Evolutionary conservation across 2,329 filamentous ascomycete genomes (phyloP).

Genomic region (Aspergillus caelatus): DNA sequence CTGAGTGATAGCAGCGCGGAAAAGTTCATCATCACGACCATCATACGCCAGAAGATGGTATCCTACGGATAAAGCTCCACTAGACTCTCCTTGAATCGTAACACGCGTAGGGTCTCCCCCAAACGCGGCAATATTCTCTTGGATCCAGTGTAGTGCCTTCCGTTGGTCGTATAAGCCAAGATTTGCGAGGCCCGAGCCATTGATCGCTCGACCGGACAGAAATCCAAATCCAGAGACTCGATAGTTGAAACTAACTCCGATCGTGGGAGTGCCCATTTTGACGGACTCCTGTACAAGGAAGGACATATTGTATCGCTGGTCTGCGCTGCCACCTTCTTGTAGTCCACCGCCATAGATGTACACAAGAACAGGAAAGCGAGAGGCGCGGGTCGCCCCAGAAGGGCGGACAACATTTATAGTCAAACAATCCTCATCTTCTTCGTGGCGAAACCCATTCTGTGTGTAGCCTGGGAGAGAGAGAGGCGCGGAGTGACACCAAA

Average conservation of each 20-base stretch:
- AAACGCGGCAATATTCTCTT: slow-evolving; percentile 22
- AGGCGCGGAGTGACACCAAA: slow-evolving; percentile 4
- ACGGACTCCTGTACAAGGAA: slow-evolving; percentile 59
- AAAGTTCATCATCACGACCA: slow-evolving; percentile 27
- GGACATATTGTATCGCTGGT: slow-evolving; percentile 57
- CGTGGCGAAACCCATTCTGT: slow-evolving; percentile 4
- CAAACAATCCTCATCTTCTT: slow-evolving; percentile 25
- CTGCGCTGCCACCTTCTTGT: slow-evolving; percentile 40
- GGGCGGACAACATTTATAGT: slow-evolving; percentile 27
- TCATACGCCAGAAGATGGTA: slow-evolving; percentile 25
- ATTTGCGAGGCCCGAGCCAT: slow-evolving; percentile 27
- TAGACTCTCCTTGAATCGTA: slow-evolving; percentile 20
- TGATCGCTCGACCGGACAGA: slow-evolving; percentile 41
- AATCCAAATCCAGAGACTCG: slow-evolving; percentile 55
- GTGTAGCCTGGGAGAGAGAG: slow-evolving; percentile 9
- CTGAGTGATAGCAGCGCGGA: slow-evolving; percentile 25
- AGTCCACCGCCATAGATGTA: slow-evolving; percentile 43
- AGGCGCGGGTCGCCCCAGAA: neutral
- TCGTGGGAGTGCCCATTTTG: slow-evolving; percentile 51
- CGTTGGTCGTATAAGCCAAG: slow-evolving; percentile 41
- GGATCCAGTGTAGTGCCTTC: slow-evolving; percentile 15
- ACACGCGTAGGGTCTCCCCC: slow-evolving; percentile 16
- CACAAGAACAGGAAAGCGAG: slow-evolving; percentile 20
- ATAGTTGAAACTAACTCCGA: slow-evolving; percentile 57
- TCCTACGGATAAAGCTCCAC: slow-evolving; percentile 22